Conservation (phyloP, 257 asterid genomes). For the Solanum paucissectum region DNA sequence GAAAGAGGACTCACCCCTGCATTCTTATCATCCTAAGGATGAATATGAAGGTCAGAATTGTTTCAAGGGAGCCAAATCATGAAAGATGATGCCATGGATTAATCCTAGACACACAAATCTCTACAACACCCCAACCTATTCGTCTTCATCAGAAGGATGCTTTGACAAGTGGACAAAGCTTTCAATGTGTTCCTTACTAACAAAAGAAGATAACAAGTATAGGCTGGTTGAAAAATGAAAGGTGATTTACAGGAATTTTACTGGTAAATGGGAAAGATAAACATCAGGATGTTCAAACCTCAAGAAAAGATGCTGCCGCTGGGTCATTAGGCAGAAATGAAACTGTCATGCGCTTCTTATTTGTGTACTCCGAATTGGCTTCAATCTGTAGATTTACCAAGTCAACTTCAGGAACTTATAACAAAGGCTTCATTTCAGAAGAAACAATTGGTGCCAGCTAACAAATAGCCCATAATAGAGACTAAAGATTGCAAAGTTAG, state of each 20-base stretch:
- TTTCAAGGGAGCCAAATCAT: not conserved
- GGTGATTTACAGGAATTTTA: not conserved
- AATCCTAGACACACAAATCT: not conserved
- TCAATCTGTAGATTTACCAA: constrained; percentile 46
- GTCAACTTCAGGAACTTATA: constrained; percentile 8
- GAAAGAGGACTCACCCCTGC: constrained; percentile 63
- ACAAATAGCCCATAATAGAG: not conserved
- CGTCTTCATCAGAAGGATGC: not conserved
- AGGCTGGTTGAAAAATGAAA: not conserved
- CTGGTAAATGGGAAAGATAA: not conserved
- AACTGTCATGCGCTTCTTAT: constrained; percentile 54
- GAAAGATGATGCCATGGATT: not conserved
- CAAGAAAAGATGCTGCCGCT: constrained; percentile 62
- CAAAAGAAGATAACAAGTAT: not conserved
- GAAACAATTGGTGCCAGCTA: not conserved
- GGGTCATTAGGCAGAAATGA: constrained; percentile 69
- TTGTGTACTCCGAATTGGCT: constrained; percentile 59
- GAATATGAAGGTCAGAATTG: not conserved
- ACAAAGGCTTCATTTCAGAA: not conserved
- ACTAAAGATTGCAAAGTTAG: not conserved
- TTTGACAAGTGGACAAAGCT: not conserved
- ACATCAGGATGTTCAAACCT: constrained; percentile 39
- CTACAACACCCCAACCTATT: not conserved
- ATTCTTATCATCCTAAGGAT: constrained; percentile 48
- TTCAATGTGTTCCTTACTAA: not conserved